These are phyloP conservation scores for Aspergillus steynii DNA, from an alignment of 495 filamentous ascomycete species.

Conservation along the genomic window DNA sequence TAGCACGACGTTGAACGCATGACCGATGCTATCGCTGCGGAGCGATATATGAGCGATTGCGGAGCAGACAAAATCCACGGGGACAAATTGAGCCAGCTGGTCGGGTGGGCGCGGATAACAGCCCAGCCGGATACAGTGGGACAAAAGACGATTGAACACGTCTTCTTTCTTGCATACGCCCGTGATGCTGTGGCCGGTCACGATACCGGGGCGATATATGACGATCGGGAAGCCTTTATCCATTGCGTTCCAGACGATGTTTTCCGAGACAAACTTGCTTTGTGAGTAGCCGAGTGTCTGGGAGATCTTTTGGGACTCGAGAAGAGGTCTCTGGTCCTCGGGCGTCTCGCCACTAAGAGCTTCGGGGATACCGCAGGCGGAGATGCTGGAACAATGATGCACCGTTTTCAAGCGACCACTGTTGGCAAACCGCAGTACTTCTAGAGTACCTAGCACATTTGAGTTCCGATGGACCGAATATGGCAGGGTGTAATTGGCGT, in stretches of 20 bases:
- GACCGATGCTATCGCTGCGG: neutral
- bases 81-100: conserved; percentile 13
- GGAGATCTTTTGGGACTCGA: conserved; percentile 6
- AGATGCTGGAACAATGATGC: conserved; percentile 22
- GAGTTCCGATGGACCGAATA: conserved; percentile 18
- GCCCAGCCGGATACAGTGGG: conserved; percentile 11
- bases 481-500: conserved; percentile 16
- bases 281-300: conserved; percentile 18
- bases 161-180: conserved; percentile 21
- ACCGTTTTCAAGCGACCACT: conserved; percentile 11
- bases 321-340: conserved; percentile 14
- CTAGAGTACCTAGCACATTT: conserved; percentile 13
- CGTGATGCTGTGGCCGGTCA: conserved; percentile 14
- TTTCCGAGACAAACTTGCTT: conserved; percentile 20
- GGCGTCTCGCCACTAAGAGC: conserved; percentile 3
- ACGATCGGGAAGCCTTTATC: conserved; percentile 15
- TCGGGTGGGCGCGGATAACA: conserved; percentile 14
- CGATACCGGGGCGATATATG: conserved; percentile 17
- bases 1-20: conserved; percentile 19
- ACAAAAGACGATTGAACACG: conserved; percentile 15
- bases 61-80: conserved; percentile 16
- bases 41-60: conserved; percentile 13
- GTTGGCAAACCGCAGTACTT: conserved; percentile 15
- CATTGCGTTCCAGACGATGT: conserved; percentile 15
- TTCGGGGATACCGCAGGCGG: conserved; percentile 11